phyloP scores from a whole-genome alignment of 2,329 filamentous ascomycete genomes.

The Beauveria rudraprayagi region DNA sequence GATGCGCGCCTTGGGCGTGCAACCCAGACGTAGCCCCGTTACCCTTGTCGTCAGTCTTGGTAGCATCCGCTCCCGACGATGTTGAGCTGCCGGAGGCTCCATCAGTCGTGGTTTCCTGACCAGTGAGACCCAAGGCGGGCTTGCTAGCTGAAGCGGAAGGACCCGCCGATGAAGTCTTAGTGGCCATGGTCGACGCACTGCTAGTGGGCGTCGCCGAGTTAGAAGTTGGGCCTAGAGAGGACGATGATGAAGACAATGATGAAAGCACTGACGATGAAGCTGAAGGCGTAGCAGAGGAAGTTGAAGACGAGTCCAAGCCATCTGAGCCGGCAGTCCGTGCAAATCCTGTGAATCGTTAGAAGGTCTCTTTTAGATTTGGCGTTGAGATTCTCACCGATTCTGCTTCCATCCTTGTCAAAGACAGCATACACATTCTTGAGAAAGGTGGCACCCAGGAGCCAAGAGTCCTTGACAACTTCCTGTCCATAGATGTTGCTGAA shows the following conservation, averaged over 20 bases:
- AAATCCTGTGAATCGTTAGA: conserved; percentile 7
- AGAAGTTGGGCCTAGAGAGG: conserved; percentile 4
- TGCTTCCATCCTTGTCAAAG: conserved; percentile 65
- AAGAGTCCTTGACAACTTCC: conserved; percentile 56
- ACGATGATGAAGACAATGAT: conserved; percentile 3
- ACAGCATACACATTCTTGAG: conserved; percentile 85
- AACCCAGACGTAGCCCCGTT: not conserved
- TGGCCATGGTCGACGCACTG: conserved; percentile 2
- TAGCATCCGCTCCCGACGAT: not conserved
- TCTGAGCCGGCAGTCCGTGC: conserved; percentile 5
- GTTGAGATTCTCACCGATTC: conserved; percentile 44
- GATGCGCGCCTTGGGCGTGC: not conserved
- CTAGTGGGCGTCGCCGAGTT: conserved; percentile 6
- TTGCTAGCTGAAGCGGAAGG: conserved; percentile 10
- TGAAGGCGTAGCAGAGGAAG: not conserved
- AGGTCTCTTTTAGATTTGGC: conserved; percentile 1
- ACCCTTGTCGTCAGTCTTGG: conserved; percentile 6
- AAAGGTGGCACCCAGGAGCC: conserved; percentile 81
- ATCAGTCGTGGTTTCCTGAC: conserved; percentile 14
- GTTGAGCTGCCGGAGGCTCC: not conserved
- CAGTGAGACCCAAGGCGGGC: conserved; percentile 15
- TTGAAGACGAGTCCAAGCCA: conserved; percentile 2
- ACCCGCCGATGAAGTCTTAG: not conserved
- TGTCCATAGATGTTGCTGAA: conserved; percentile 69
- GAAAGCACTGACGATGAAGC: conserved; percentile 11